phyloP scores from a whole-genome alignment of 768 basidiomycete genomes.

The Termitomyces sp. region DNA sequence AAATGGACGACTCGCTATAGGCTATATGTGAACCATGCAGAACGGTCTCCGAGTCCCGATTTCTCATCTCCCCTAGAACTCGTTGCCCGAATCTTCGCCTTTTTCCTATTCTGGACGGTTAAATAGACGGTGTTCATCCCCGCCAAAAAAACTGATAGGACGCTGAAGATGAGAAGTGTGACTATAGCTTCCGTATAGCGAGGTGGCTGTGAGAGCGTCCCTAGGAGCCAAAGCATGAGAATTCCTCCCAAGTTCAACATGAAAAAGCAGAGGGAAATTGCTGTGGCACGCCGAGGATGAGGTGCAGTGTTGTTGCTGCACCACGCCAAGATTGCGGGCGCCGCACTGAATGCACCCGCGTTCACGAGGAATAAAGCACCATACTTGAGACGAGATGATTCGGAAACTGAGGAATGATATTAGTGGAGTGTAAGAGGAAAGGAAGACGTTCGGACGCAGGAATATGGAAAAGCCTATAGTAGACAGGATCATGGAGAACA shows the following conservation, averaged over 20 bases:
- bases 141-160: conserved; percentile 30
- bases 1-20: conserved; percentile 23
- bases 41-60: conserved; percentile 38
- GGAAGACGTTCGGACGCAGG: conserved; percentile 30
- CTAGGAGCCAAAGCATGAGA: conserved; percentile 54
- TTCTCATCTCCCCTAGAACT: conserved; percentile 29
- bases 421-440: not conserved
- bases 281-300: conserved; percentile 48
- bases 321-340: conserved; percentile 53
- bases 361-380: conserved; percentile 51
- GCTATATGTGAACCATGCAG: conserved; percentile 51
- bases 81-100: conserved; percentile 28
- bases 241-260: conserved; percentile 57
- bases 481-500: conserved; percentile 35
- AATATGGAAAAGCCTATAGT: conserved; percentile 51
- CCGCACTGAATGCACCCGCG: conserved; percentile 43
- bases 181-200: conserved; percentile 43
- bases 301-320: conserved; percentile 56
- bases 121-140: conserved; percentile 36
- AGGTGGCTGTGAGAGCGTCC: conserved; percentile 41
- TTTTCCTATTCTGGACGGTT: conserved; percentile 36
- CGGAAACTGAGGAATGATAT: conserved; percentile 21
- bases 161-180: conserved; percentile 31
- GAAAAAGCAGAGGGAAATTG: conserved; percentile 50
- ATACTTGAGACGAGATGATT: conserved; percentile 36